Percentiles rank a stretch among this genome's conserved stretches.
phyloP scores from a whole-genome alignment of 768 basidiomycete species.

The Coprinopsis sp. region DNA sequence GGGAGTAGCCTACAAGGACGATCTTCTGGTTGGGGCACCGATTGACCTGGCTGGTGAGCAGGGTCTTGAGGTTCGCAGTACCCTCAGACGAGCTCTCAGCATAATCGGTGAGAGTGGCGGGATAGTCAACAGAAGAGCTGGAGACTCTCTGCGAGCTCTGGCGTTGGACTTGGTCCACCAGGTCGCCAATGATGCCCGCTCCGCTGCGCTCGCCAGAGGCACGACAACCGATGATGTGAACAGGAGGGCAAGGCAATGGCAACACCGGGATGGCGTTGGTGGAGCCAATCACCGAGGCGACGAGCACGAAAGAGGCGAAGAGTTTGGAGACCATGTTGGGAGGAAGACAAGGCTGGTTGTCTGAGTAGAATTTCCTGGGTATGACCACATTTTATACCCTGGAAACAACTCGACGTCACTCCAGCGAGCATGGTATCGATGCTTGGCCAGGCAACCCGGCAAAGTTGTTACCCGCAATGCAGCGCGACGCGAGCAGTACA shows the following conservation, averaged over 20 bases:
- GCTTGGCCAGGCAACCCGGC: too few relatives aligned
- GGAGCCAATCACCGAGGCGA: background rate
- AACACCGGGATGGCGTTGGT: slow-evolving; percentile 19
- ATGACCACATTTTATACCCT: too few relatives aligned
- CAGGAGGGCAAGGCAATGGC: slow-evolving; percentile 20
- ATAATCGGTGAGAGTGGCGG: slow-evolving; percentile 25
- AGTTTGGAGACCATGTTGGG: slow-evolving; percentile 11
- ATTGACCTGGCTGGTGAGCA: slow-evolving; percentile 21
- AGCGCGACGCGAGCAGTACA: too few relatives aligned
- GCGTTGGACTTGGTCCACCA: slow-evolving; percentile 21
- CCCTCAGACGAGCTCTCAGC: slow-evolving; percentile 24
- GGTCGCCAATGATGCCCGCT: slow-evolving; percentile 22
- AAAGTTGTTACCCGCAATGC: too few relatives aligned
- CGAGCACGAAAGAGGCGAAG: slow-evolving; percentile 3
- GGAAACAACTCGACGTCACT: too few relatives aligned
- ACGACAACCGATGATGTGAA: slow-evolving; percentile 25
- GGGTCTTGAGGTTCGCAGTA: slow-evolving; percentile 20
- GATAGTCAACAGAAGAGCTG: slow-evolving; percentile 23
- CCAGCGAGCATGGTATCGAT: too few relatives aligned
- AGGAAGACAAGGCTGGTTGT: too few relatives aligned
- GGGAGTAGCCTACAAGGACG: slow-evolving; percentile 26
- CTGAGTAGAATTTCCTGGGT: too few relatives aligned
- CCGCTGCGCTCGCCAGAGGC: slow-evolving; percentile 24
- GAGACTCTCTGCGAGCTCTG: slow-evolving; percentile 24
- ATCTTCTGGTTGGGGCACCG: slow-evolving; percentile 27